These are phyloP conservation scores for Talaromyces sp. DNA, from an alignment of 2,329 filamentous ascomycete species.

Conservation along the genomic window DNA sequence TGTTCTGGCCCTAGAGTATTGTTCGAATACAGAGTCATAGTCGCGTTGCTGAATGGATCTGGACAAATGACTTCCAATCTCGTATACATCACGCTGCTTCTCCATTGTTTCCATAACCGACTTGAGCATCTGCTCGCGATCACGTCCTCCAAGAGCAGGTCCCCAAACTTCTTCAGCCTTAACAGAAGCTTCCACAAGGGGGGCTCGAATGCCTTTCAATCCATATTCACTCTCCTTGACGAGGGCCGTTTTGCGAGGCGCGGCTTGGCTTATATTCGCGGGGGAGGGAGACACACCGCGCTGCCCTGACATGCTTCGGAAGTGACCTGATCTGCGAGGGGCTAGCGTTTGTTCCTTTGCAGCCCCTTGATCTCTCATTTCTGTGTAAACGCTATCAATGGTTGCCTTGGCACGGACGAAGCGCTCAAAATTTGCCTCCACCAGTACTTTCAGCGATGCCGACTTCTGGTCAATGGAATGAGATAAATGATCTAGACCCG, in stretches of 20 bases:
- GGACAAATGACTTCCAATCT: slow-evolving; percentile 73
- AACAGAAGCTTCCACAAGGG: slow-evolving; percentile 83
- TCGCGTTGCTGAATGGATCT: slow-evolving; percentile 90
- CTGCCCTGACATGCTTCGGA: slow-evolving; percentile 57
- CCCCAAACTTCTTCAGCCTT: slow-evolving; percentile 99
- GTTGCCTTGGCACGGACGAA: slow-evolving; percentile 97
- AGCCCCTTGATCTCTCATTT: slow-evolving; percentile 79
- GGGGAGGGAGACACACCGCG: slow-evolving; percentile 44
- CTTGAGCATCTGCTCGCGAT: slow-evolving; percentile 87
- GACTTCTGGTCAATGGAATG: slow-evolving; percentile 97
- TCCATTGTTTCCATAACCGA: slow-evolving; percentile 75
- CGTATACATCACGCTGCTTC: slow-evolving; percentile 78
- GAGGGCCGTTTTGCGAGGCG: slow-evolving; percentile 81
- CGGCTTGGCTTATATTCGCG: slow-evolving; percentile 45
- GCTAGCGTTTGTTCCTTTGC: slow-evolving; percentile 47
- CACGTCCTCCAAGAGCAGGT: slow-evolving; percentile 83
- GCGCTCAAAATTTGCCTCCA: slow-evolving; percentile 97
- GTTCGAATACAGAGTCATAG: slow-evolving; percentile 82
- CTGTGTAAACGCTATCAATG: slow-evolving; percentile 97
- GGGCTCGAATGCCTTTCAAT: slow-evolving; percentile 82
- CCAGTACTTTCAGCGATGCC: slow-evolving; percentile 90
- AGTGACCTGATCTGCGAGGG: slow-evolving; percentile 65
- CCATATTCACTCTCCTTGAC: slow-evolving; percentile 92
- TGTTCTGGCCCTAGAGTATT: slow-evolving; percentile 79
- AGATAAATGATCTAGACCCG: slow-evolving; percentile 82